Percentiles rank a stretch among this genome's conserved stretches.
Conservation (phyloP, 805 yeast species). For the Saccharomycopsis schoenii region DNA sequence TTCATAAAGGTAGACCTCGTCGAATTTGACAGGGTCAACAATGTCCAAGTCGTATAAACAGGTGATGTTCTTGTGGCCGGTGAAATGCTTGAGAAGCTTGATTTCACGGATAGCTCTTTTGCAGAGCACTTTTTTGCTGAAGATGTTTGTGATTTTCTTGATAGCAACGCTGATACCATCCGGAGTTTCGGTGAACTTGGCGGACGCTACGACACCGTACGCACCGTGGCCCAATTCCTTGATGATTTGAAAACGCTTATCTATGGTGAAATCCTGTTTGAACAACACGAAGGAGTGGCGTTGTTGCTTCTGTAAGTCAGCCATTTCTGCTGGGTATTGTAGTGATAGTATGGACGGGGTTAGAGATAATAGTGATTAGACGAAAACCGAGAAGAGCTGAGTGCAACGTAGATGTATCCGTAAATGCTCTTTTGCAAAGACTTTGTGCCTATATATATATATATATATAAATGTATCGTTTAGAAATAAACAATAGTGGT, state of each 20-base stretch:
- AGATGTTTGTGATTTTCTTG: conserved; percentile 91
- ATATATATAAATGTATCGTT: background rate
- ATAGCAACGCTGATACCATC: conserved; percentile 87
- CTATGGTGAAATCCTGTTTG: conserved; percentile 90
- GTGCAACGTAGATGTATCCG: too few species aligned
- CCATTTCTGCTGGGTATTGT: background rate
- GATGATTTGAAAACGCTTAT: conserved; percentile 76
- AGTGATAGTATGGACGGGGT: too few species aligned
- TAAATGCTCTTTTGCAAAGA: too few species aligned
- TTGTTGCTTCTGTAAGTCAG: conserved; percentile 14
- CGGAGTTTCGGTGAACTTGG: conserved; percentile 61
- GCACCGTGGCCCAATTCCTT: conserved; percentile 98
- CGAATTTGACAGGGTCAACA: conserved; percentile 67
- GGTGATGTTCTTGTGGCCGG: conserved; percentile 95
- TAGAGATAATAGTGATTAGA: background rate
- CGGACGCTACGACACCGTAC: conserved; percentile 93
- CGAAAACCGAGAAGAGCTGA: too few species aligned
- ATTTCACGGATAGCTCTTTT: conserved; percentile 87
- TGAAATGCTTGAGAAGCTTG: conserved; percentile 80
- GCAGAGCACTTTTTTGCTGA: conserved; percentile 81
- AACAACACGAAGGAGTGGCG: conserved; percentile 28
- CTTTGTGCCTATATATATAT: background rate
- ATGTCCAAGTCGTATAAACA: conserved; percentile 92
- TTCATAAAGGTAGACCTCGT: conserved; percentile 88
- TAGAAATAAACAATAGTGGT: too few species aligned